Conservation (phyloP, 768 basidiomycete species). For the Trametes elegans region DNA sequence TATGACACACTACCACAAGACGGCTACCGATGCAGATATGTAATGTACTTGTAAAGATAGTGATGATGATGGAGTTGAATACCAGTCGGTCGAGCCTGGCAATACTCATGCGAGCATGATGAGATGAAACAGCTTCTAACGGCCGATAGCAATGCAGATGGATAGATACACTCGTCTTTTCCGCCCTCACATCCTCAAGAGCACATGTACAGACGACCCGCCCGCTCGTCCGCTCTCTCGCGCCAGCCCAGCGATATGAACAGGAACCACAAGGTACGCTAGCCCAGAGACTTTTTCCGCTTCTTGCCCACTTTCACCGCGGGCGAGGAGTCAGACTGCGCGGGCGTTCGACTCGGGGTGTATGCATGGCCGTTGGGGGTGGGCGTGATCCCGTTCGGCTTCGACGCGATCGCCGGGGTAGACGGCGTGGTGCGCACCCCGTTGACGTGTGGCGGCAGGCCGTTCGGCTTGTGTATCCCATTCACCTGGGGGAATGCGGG, state of each 20-base stretch:
- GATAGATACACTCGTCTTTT: no score
- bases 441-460: slow-evolving; percentile 14
- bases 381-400: slow-evolving; percentile 9
- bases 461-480: slow-evolving; percentile 19
- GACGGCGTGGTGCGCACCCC: slow-evolving; percentile 8
- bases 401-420: slow-evolving; percentile 6
- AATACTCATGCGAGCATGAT: no score
- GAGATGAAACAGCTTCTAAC: no score
- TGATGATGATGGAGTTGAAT: no score
- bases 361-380: slow-evolving; percentile 6
- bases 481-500: slow-evolving; percentile 7
- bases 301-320: slow-evolving; percentile 46
- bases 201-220: no score
- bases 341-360: slow-evolving; percentile 7
- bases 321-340: slow-evolving; percentile 20
- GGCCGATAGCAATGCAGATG: no score
- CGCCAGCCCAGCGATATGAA: background rate
- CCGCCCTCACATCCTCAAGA: no score
- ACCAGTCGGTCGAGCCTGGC: no score
- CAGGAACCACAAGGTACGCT: background rate
- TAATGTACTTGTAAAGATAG: slow-evolving; percentile 6
- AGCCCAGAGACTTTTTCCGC: slow-evolving; percentile 49
- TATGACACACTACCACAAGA: background rate
- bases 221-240: no score
- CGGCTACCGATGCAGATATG: background rate